Percentiles rank a stretch among this genome's conserved stretches.
These are phyloP conservation scores for Sarocladium kiliense DNA, from an alignment of 2,329 filamentous ascomycete genomes.

Conservation along the genomic window DNA sequence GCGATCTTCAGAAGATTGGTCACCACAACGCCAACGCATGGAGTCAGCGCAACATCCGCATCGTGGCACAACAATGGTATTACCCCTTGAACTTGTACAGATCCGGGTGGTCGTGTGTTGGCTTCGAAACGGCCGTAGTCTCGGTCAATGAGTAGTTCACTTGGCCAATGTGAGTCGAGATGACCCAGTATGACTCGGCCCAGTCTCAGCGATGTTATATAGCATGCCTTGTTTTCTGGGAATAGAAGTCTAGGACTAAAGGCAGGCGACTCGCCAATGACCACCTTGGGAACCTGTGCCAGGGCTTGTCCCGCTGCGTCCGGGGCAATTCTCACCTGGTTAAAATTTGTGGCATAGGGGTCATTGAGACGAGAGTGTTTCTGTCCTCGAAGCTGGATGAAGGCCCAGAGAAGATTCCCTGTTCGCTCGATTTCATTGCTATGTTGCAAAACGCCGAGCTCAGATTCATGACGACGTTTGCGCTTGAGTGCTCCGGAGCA, in stretches of 20 bases:
- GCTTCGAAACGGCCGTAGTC: slow-evolving; percentile 43
- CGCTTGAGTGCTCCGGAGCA: background rate
- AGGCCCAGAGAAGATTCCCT: slow-evolving; percentile 22
- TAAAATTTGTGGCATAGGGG: too few species aligned
- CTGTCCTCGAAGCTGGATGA: slow-evolving; percentile 24
- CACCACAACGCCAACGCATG: slow-evolving; percentile 62
- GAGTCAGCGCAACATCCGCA: slow-evolving; percentile 69
- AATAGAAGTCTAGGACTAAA: background rate
- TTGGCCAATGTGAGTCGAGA: slow-evolving; percentile 44
- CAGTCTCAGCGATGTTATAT: slow-evolving; percentile 48
- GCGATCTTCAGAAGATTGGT: slow-evolving; percentile 68
- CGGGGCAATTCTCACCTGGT: too few species aligned
- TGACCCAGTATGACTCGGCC: slow-evolving; percentile 42
- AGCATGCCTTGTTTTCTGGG: slow-evolving; percentile 16
- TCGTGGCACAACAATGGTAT: slow-evolving; percentile 43
- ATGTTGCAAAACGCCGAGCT: too few species aligned
- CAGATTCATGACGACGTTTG: background rate
- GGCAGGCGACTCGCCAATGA: background rate
- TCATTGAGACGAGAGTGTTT: slow-evolving; percentile 19
- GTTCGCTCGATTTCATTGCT: slow-evolving; percentile 10
- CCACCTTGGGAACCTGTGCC: too few species aligned
- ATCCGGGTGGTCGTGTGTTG: slow-evolving; percentile 24
- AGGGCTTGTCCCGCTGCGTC: too few species aligned
- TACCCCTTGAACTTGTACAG: slow-evolving; percentile 19
- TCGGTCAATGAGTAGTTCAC: slow-evolving; percentile 52